phyloP scores from a whole-genome alignment of 192 early-diverging fungal species.

The Gonapodya prolifera region DNA sequence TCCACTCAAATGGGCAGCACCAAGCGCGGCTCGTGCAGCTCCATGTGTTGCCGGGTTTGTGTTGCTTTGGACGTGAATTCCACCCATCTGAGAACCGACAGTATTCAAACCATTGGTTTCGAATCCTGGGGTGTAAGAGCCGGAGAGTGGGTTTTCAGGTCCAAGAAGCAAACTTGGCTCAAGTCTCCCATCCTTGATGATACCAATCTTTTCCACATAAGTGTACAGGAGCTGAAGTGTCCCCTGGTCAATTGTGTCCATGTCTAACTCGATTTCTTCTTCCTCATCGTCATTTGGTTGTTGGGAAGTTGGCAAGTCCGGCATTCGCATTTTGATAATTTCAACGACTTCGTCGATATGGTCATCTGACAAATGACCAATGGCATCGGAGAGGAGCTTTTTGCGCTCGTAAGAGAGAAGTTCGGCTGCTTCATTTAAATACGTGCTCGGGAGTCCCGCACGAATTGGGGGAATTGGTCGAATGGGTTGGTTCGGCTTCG shows the following conservation, averaged over 20 bases:
- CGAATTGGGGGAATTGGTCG: not conserved
- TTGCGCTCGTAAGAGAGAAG: conserved; percentile 1
- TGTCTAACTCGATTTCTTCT: conserved; percentile 1
- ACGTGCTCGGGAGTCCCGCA: not conserved
- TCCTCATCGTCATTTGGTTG: not conserved
- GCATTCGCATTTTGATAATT: not conserved
- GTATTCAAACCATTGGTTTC: not conserved
- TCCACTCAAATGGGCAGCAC: not conserved
- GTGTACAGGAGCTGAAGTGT: not conserved
- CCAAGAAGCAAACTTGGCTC: not conserved
- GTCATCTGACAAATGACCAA: not conserved
- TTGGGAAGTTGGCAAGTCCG: not conserved
- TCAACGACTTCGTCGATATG: not conserved
- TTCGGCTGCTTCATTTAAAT: not conserved
- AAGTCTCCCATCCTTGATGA: not conserved
- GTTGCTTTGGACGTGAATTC: not conserved
- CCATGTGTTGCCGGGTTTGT: not conserved
- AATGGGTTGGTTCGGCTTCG: not conserved
- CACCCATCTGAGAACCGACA: too few relatives aligned
- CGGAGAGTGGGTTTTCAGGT: not conserved
- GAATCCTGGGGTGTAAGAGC: not conserved
- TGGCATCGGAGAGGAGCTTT: not conserved
- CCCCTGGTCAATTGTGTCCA: conserved; percentile 1
- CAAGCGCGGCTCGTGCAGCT: not conserved
- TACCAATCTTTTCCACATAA: not conserved